Evolutionary conservation across 2,329 filamentous ascomycete species (phyloP).

Genomic region (Ceratocystis diversiconidia): DNA sequence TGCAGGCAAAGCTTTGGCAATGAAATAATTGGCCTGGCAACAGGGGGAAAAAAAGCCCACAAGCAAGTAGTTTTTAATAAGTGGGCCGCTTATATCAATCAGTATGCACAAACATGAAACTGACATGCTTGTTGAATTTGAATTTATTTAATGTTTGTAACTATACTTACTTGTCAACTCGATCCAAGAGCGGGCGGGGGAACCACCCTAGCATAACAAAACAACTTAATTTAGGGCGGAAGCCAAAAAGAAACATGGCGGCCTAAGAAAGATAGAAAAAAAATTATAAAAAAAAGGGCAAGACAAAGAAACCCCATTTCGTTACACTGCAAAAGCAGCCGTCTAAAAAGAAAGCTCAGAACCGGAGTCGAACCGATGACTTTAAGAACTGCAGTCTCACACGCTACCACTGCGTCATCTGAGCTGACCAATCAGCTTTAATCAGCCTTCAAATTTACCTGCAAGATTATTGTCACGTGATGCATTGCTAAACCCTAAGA

Average conservation of each 20-base stretch:
- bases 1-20: no score
- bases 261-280: not conserved
- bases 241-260: not conserved
- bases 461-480: not conserved
- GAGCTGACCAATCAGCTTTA: not conserved
- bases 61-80: no score
- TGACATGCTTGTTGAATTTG: no score
- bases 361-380: slow-evolving; percentile 18
- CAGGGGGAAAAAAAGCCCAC: no score
- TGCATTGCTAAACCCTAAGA: no score
- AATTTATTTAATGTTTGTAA: not conserved
- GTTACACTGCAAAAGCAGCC: no score
- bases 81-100: no score
- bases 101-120: no score
- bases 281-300: not conserved
- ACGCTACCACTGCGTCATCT: slow-evolving; percentile 17
- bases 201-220: not conserved
- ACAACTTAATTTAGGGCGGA: not conserved
- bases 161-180: not conserved
- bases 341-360: slow-evolving; percentile 12
- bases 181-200: not conserved
- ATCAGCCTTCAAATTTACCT: not conserved
- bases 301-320: no score
- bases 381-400: slow-evolving; percentile 18
- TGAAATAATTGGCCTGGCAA: no score